Percentiles rank a stretch among this genome's conserved stretches.
Conservation (phyloP, 1,284 basidiomycete species). For the Ceratobasidium sp. region DNA sequence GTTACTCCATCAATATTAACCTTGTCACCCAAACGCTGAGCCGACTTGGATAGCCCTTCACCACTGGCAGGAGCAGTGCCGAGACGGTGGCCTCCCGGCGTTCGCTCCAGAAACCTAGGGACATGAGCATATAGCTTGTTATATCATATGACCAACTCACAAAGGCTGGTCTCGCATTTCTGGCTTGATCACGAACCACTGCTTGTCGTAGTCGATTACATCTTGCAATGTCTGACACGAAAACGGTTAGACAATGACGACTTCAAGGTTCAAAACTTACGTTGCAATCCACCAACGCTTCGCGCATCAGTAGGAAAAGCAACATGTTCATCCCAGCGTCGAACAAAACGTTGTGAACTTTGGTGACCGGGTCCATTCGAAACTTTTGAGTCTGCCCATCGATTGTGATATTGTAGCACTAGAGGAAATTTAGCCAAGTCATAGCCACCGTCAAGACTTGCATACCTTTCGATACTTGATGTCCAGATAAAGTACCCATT, state of each 20-base stretch:
- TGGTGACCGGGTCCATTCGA: background rate
- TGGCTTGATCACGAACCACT: background rate
- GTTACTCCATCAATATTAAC: background rate
- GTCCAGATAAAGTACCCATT: background rate
- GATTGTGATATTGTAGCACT: background rate
- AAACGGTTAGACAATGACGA: background rate
- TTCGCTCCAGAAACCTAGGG: constrained; percentile 2
- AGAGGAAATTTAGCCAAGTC: background rate
- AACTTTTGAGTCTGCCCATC: background rate
- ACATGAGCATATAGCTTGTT: background rate
- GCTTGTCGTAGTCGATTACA: background rate
- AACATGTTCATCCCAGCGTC: background rate
- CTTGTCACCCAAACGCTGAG: background rate
- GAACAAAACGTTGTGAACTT: constrained; percentile 3
- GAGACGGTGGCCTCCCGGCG: background rate
- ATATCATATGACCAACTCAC: background rate
- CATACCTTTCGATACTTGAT: constrained; percentile 8
- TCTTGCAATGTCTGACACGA: constrained; percentile 1
- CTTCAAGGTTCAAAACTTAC: background rate
- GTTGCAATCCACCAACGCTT: background rate
- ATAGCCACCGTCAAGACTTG: background rate
- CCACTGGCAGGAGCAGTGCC: background rate
- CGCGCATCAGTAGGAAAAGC: constrained; percentile 1
- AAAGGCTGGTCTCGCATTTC: background rate
- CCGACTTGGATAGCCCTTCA: background rate